Conservation (phyloP, 345 rosid genomes). For the Kandelia obovata region DNA sequence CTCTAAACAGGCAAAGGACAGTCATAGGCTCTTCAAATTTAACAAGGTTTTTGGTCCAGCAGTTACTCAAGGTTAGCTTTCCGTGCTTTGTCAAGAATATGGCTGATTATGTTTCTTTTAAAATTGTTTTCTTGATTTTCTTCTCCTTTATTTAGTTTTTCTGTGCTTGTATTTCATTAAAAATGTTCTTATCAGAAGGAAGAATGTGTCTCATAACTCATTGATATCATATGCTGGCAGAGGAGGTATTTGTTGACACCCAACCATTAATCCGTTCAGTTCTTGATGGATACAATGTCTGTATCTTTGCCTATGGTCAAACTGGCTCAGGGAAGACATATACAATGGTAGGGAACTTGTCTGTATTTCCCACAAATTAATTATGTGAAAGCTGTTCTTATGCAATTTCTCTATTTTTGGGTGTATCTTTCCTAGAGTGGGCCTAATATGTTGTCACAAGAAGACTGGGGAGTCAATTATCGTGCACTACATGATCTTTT, state of each 20-base stretch:
- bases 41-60: conserved; percentile 83
- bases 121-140: neutral
- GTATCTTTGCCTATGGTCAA: conserved; percentile 99
- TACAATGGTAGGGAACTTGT: conserved; percentile 62
- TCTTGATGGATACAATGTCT: conserved; percentile 93
- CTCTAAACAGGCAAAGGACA: conserved; percentile 72
- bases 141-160: neutral
- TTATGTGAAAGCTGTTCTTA: conserved; percentile 10
- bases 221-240: conserved; percentile 32
- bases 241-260: conserved; percentile 89
- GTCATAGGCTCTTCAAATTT: conserved; percentile 73
- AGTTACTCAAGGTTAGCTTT: conserved; percentile 70
- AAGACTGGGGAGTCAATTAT: conserved; percentile 97
- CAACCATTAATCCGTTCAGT: conserved; percentile 89
- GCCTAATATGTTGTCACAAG: conserved; percentile 64
- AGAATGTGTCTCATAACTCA: conserved; percentile 1
- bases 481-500: conserved; percentile 93
- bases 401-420: conserved; percentile 9
- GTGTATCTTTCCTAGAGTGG: conserved; percentile 55
- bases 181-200: neutral
- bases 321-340: conserved; percentile 99
- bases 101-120: neutral
- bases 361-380: conserved; percentile 10
- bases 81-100: neutral
- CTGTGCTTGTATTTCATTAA: conserved; percentile 1